These are phyloP conservation scores for Xylaria multiplex DNA, from an alignment of 2,329 filamentous ascomycete species.

Conservation along the genomic window DNA sequence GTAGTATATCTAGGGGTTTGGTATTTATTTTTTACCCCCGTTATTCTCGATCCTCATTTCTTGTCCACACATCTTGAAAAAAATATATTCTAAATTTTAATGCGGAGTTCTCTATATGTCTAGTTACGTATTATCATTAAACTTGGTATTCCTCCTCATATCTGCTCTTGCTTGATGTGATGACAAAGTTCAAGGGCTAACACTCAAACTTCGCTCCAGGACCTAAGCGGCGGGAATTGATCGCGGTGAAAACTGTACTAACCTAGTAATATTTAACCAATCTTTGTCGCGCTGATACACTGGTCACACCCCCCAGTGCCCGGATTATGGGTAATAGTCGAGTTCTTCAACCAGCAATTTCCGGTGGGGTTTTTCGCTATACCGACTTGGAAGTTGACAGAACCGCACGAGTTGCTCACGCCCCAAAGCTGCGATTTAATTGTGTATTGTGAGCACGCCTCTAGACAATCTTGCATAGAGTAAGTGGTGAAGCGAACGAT, in stretches of 20 bases:
- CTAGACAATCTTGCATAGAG: constrained; percentile 12
- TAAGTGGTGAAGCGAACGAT: constrained; percentile 1
- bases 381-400: constrained; percentile 1
- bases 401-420: neutral
- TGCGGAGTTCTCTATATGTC: neutral
- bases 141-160: neutral
- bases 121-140: neutral
- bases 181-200: neutral
- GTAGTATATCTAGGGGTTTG: neutral
- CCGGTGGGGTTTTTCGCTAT: neutral
- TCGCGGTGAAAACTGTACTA: neutral
- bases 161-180: neutral
- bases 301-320: neutral
- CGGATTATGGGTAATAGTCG: constrained; percentile 1
- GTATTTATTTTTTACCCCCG: neutral
- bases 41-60: neutral
- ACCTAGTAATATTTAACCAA: neutral
- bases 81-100: neutral
- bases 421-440: neutral
- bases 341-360: constrained; percentile 21
- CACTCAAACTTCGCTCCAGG: neutral
- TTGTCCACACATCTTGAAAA: no score
- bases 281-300: constrained; percentile 11
- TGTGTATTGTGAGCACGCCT: constrained; percentile 19
- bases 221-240: neutral